Base-by-base conservation (phyloP, 2,329 filamentous ascomycete genomes). In the Teratosphaeria viscida region DNA sequence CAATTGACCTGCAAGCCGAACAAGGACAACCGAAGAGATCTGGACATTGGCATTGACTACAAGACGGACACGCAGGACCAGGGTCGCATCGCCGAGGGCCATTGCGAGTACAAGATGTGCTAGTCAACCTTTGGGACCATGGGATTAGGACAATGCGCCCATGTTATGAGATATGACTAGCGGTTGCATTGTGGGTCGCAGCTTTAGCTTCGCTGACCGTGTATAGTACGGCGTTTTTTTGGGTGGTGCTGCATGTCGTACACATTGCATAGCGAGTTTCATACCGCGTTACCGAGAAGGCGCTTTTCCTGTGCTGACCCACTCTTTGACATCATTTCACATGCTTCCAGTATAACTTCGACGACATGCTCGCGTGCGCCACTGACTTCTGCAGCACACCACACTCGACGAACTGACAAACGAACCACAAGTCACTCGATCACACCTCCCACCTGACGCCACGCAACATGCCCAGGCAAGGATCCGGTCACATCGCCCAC, bases 11-110 rank as follows among this genome's bases (percentile, higher is more conserved):
- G 92, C 78, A 88, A 86, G 76, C 94, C 94, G 57, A 99, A 96
- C 74, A 82, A 88, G 64, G 92, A 94, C 83, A 97, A 99, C 81
- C 86, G 88, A 74, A 87, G 94, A 66, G 94, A 99, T 74, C 82
- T 99, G 59, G 94, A 99, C 75, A 95, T 99, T 72, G 85, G 83
- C 70, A 84, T 99, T 71, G 80, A 85, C 54, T 97, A 97, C 78
- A 81, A 85, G 70, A 83, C 96, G 57, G 82, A 90, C 70, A 89
- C 91, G 3, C 77, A 85, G 29, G 92, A 97, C 72, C 75, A 78
- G 35, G 87, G 81, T 63, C 84, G 94, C 66, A 77, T 79, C 61
- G 84, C 85, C 4, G 75, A 85, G 70, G 92, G 91, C 59, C 73
- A 78, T 63, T 89, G 87, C 75, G 81, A 85, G 67, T 99, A 96